Conservation (phyloP, 208 protist species). For the Acanthamoeba healyi region DNA sequence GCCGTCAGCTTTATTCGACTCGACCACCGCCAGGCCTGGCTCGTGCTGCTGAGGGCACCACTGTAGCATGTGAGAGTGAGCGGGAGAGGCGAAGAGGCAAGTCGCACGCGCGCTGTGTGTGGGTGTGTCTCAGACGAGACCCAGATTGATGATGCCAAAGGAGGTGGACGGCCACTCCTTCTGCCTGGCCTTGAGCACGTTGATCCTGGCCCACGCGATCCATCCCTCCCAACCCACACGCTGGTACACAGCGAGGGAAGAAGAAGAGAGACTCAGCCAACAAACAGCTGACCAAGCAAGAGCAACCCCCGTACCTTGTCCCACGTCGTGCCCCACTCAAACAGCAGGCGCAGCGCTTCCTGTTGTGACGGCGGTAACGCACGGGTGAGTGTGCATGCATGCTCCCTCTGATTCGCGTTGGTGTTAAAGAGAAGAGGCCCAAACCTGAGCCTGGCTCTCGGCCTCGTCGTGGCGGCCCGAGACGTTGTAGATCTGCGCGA, state of each 20-base stretch:
- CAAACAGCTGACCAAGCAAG: not conserved
- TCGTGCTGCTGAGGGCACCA: too few species aligned
- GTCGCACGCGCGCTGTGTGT: too few species aligned
- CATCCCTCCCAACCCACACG: constrained; percentile 16
- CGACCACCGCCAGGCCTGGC: too few species aligned
- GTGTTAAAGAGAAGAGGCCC: not conserved
- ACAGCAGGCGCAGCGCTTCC: not conserved
- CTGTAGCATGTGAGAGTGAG: too few species aligned
- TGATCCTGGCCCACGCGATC: constrained; percentile 20
- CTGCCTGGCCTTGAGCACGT: constrained; percentile 18
- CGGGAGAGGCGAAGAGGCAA: too few species aligned
- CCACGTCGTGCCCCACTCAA: constrained; percentile 8
- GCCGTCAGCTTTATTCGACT: too few species aligned
- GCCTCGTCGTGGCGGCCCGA: not conserved
- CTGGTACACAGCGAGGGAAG: not conserved
- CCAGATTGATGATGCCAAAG: constrained; percentile 35
- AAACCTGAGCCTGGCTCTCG: not conserved
- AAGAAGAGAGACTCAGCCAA: too few species aligned
- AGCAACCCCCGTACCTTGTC: not conserved
- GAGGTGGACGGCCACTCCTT: constrained; percentile 1
- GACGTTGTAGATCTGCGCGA: constrained; percentile 12
- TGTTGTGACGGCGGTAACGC: not conserved
- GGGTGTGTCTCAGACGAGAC: not conserved
- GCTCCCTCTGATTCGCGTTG: too few species aligned
- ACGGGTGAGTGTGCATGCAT: too few species aligned